Conservation (phyloP, 169 alveolate genomes). For the Eimeria necatrix region DNA sequence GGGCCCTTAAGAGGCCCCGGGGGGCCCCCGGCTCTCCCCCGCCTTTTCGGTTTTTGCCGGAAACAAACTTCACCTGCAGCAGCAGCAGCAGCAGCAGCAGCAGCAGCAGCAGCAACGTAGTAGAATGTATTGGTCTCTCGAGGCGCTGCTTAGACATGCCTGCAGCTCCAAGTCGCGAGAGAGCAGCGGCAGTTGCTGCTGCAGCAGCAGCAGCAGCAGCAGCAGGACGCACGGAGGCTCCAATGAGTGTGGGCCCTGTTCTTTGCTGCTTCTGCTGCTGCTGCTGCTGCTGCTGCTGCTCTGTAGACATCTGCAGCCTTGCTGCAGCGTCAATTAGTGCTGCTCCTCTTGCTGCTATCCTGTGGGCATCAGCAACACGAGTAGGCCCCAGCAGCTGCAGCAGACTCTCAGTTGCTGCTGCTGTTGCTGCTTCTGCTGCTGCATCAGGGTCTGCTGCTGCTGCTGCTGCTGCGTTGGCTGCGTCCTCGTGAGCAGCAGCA, state of each 20-base stretch:
- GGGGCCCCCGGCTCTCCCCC: slow-evolving; percentile 44
- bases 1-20: slow-evolving; percentile 41
- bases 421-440: slow-evolving; percentile 13
- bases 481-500: slow-evolving; percentile 49
- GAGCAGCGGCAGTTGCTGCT: slow-evolving; percentile 27
- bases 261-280: slow-evolving; percentile 66
- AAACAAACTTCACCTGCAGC: slow-evolving; percentile 16
- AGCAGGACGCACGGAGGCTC: slow-evolving; percentile 55
- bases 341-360: slow-evolving; percentile 14
- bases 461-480: slow-evolving; percentile 56
- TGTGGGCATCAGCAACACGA: neutral
- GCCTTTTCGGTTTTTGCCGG: neutral
- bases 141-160: no score
- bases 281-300: slow-evolving; percentile 62
- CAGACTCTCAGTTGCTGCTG: slow-evolving; percentile 25
- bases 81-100: slow-evolving; percentile 64
- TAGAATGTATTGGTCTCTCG: no score
- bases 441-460: slow-evolving; percentile 27
- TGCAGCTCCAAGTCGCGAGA: neutral
- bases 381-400: slow-evolving; percentile 64
- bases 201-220: slow-evolving; percentile 48
- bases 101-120: slow-evolving; percentile 21
- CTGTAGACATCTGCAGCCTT: slow-evolving; percentile 1
- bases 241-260: slow-evolving; percentile 20
- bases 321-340: slow-evolving; percentile 52